Base-by-base conservation (phyloP, 1,139 yeast genomes). In the Wickerhamomyces sp. region DNA sequence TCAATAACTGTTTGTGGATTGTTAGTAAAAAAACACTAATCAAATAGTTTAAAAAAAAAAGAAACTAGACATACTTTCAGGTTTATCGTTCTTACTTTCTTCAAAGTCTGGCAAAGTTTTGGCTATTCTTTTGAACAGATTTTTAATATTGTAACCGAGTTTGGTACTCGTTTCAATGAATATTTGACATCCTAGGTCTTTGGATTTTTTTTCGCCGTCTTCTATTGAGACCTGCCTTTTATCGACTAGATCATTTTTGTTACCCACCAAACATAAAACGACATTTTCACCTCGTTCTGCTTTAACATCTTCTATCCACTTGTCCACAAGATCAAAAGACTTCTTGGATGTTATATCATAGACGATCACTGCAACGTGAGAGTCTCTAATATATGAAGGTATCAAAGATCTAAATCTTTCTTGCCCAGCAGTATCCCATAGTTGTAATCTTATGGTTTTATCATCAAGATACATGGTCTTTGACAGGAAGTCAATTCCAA, bases 351-450 rank as follows among this genome's bases (percentile, higher is more conserved):
- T 94, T 44, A 93, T 98, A 66, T 93, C 99, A 67, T 93, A 93
- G 45, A 93, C 99, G 59, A 93, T 93, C 62, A 93, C 91, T 67
- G 93, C 93, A 52, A 99, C 99, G 63, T 91, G 98, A 27, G 99
- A 97, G 45, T 99, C 99, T 66, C 99, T 84, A 74, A 93, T 93
- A 73, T 94, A 93, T 11, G 98, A 89, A 13, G 97, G 88, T 10
- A 99, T 94, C 71, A 93, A 93, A 48, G 99, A 94, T 72, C 98
- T 82, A 73, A 93, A 93, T 60, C 99, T 78, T 68, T 93, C 99
- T 72, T 93, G 99, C 37, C 99, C 99, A 9, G 99, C 99, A 45
- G 99, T 93, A 66, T 93, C 99, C 99, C 99, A 93, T 64, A 93
- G 91, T 71, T 93, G 99, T 61, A 94, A 77, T 73, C 93, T 93